phyloP scores from a whole-genome alignment of 495 filamentous ascomycete species.

The Haplographium delicatum region DNA sequence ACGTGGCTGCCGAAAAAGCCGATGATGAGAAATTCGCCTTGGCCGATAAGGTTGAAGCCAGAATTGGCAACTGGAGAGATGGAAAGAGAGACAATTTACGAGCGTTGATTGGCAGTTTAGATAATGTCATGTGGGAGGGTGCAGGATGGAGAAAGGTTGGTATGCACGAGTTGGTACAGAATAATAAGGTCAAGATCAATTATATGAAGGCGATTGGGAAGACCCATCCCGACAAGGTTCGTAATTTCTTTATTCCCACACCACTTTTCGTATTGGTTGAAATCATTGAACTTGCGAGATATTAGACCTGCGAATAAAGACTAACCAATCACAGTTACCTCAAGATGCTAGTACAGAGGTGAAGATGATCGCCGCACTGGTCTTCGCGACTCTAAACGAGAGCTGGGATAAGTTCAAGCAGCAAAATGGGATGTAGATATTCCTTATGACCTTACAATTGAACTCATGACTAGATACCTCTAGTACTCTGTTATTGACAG shows the following conservation, averaged over 20 bases:
- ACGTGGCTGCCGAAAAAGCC: constrained; percentile 72
- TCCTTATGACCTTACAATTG: background rate
- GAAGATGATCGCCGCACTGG: constrained; percentile 81
- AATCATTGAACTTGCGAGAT: too few relatives aligned
- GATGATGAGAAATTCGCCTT: constrained; percentile 93
- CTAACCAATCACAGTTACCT: constrained; percentile 57
- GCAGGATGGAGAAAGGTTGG: constrained; percentile 96
- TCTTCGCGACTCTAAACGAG: constrained; percentile 92
- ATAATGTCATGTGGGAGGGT: constrained; percentile 84
- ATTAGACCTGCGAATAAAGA: background rate
- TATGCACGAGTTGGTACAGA: constrained; percentile 83
- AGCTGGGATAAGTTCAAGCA: constrained; percentile 97
- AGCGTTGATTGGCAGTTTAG: constrained; percentile 81
- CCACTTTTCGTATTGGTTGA: background rate
- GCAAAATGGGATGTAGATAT: constrained; percentile 69
- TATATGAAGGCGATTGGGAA: constrained; percentile 99
- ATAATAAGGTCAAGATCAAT: constrained; percentile 88
- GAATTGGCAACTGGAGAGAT: constrained; percentile 71
- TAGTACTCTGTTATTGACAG: background rate
- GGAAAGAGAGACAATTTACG: constrained; percentile 91
- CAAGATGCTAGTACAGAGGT: constrained; percentile 90
- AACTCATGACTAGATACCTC: background rate
- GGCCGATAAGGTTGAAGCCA: constrained; percentile 73
- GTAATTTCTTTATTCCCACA: constrained; percentile 24
- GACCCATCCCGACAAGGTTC: constrained; percentile 97